Percentiles rank a stretch among this genome's conserved stretches.
phyloP scores from a whole-genome alignment of 176 grass and related monocot species.

The Panicum miliaceum region DNA sequence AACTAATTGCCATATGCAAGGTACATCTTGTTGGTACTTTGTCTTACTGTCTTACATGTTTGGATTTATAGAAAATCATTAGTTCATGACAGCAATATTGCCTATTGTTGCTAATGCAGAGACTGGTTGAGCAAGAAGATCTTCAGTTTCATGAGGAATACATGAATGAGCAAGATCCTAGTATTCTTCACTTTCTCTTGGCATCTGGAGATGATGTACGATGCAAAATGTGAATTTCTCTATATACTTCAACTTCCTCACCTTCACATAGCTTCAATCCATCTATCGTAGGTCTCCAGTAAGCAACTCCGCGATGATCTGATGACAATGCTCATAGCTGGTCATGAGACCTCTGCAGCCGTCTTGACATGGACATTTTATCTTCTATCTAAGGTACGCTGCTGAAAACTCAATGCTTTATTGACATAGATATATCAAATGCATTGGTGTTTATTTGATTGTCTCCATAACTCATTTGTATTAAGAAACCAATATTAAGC shows the following conservation, averaged over 20 bases:
- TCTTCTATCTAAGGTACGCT: constrained; percentile 83
- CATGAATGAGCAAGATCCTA: constrained; percentile 98
- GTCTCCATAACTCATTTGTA: neutral
- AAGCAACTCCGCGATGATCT: constrained; percentile 96
- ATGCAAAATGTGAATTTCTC: neutral
- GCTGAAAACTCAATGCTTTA: neutral
- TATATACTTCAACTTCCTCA: neutral
- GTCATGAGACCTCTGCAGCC: constrained; percentile 95
- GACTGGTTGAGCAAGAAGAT: constrained; percentile 94
- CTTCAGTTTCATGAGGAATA: constrained; percentile 94
- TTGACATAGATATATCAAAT: constrained; percentile 23
- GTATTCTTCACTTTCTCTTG: constrained; percentile 97
- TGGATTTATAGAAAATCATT: neutral
- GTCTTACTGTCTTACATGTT: constrained; percentile 1
- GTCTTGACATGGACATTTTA: constrained; percentile 99
- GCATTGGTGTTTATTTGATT: neutral
- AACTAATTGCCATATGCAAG: constrained; percentile 88
- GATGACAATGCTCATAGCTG: constrained; percentile 97
- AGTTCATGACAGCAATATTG: neutral
- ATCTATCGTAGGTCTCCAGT: constrained; percentile 77
- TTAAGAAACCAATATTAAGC: neutral
- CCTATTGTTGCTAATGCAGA: constrained; percentile 55
- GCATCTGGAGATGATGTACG: constrained; percentile 98
- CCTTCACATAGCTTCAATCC: constrained; percentile 34
- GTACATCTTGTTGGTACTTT: constrained; percentile 44